Conservation (phyloP, 176 grass and related monocot genomes). For the Avena insularis region DNA sequence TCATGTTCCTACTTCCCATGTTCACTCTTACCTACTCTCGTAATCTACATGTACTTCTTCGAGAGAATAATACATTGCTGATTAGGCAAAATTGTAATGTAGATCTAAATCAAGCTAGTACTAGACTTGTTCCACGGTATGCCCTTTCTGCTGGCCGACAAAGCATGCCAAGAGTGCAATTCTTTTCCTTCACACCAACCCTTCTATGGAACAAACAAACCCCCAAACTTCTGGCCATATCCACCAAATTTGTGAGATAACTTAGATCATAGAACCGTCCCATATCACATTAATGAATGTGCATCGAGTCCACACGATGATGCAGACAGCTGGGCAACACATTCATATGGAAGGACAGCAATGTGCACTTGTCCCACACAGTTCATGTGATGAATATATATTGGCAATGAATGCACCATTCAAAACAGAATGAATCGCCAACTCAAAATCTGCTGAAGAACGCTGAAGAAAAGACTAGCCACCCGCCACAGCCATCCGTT, state of each 20-base stretch:
- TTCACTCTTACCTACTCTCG: slow-evolving; percentile 36
- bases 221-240: neutral
- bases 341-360: slow-evolving; percentile 20
- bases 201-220: too few species aligned
- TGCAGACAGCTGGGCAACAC: slow-evolving; percentile 27
- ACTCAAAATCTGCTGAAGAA: slow-evolving; percentile 22
- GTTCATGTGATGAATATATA: slow-evolving; percentile 49
- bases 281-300: slow-evolving; percentile 27
- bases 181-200: neutral
- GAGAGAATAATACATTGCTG: neutral
- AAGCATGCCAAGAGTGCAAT: neutral
- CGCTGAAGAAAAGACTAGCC: neutral
- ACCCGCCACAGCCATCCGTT: slow-evolving; percentile 3
- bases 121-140: neutral
- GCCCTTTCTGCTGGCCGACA: neutral
- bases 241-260: neutral
- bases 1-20: slow-evolving; percentile 42
- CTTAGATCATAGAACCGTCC: neutral
- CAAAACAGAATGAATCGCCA: slow-evolving; percentile 16
- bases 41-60: slow-evolving; percentile 23
- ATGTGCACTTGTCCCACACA: slow-evolving; percentile 28
- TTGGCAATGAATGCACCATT: slow-evolving; percentile 42
- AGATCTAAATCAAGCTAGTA: slow-evolving; percentile 34
- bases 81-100: slow-evolving; percentile 25
- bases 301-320: slow-evolving; percentile 21